Evolutionary conservation across 164 flowering plant genomes (phyloP).

Genomic region (Umbellularia californica): DNA sequence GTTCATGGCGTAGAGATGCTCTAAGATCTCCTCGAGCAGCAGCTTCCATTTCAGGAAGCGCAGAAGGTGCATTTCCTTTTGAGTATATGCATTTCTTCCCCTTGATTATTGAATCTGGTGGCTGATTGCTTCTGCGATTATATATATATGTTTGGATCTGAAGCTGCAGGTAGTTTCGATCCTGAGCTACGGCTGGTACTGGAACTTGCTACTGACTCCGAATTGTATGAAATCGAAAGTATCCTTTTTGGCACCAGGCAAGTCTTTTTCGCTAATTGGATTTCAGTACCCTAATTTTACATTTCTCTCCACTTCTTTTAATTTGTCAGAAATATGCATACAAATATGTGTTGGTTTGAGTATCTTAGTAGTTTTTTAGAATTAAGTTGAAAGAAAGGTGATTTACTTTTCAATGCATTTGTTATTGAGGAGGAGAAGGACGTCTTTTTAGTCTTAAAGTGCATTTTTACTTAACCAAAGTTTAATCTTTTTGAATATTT

Average conservation of each 20-base stretch:
- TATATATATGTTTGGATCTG: neutral
- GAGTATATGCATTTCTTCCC: neutral
- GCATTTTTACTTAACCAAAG: too few species aligned
- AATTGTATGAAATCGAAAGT: slow-evolving; percentile 63
- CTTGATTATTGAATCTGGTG: neutral
- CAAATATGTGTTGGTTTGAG: too few species aligned
- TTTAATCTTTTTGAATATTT: too few species aligned
- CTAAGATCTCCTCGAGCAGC: slow-evolving; percentile 13
- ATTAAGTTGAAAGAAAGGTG: too few species aligned
- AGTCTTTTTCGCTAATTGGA: neutral
- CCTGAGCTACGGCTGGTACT: slow-evolving; percentile 77
- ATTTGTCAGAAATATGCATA: too few species aligned
- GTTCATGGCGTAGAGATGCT: slow-evolving; percentile 6
- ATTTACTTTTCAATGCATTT: too few species aligned
- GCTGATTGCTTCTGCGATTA: neutral
- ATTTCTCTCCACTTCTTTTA: too few species aligned
- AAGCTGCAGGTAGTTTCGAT: slow-evolving; percentile 45
- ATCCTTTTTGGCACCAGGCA: slow-evolving; percentile 90
- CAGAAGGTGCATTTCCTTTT: slow-evolving; percentile 18
- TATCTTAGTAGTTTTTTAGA: too few species aligned
- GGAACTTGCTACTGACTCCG: slow-evolving; percentile 81
- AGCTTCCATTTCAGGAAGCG: slow-evolving; percentile 20
- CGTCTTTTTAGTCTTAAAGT: too few species aligned
- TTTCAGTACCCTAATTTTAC: too few species aligned
- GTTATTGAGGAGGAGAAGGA: too few species aligned